Conservation (phyloP, 176 grass and related monocot genomes). For the Rhynchospora pubera region DNA sequence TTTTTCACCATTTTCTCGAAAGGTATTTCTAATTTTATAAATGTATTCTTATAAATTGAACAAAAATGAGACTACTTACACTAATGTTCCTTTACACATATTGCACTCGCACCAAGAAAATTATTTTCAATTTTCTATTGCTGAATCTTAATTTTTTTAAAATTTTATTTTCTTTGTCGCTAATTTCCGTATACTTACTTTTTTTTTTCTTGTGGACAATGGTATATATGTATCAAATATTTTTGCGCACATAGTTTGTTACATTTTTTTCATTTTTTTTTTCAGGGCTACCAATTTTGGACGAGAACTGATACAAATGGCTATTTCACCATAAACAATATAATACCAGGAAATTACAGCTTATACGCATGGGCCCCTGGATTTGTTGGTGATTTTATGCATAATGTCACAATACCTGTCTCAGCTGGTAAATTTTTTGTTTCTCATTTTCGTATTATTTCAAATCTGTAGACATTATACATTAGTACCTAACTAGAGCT, state of each 20-base stretch:
- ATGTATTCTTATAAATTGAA: background rate
- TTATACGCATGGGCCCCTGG: conserved; percentile 76
- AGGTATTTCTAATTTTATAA: background rate
- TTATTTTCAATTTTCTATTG: background rate
- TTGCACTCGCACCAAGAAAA: background rate
- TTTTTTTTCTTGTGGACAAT: background rate
- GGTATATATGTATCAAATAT: too few relatives aligned
- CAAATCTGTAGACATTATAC: background rate
- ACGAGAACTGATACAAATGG: conserved; percentile 25
- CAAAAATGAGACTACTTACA: background rate
- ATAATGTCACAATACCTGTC: conserved; percentile 17
- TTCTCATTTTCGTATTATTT: background rate
- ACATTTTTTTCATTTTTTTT: background rate
- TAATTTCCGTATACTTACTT: background rate
- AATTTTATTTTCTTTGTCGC: background rate
- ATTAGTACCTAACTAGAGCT: background rate
- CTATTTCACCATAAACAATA: conserved; percentile 40
- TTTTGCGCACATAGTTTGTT: too few relatives aligned
- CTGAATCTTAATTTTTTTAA: background rate
- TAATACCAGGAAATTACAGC: conserved; percentile 43
- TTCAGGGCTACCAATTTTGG: conserved; percentile 73
- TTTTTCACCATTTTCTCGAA: background rate
- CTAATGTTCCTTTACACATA: background rate
- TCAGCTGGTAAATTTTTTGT: conserved; percentile 26
- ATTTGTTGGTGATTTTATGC: conserved; percentile 52